A percentile compares a stretch with the other conserved stretches of the same genome.
These are phyloP conservation scores for Aspergillus unguis DNA, from an alignment of 2,329 filamentous ascomycete species.

Conservation along the genomic window DNA sequence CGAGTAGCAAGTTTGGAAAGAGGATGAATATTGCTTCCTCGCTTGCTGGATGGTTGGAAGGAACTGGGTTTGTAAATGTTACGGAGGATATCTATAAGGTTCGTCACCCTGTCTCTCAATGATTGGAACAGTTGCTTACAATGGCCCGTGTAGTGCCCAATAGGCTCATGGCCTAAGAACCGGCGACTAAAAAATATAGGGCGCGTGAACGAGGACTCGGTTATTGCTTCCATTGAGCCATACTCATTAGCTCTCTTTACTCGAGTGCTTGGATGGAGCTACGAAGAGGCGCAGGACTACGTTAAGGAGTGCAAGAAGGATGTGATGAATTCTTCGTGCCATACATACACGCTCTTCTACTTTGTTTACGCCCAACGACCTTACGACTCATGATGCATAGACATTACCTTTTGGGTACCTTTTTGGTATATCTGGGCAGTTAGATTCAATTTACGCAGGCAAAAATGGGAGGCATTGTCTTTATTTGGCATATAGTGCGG, in stretches of 20 bases:
- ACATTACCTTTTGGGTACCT: constrained; percentile 13
- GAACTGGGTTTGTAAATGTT: constrained; percentile 33
- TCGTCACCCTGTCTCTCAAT: not conserved
- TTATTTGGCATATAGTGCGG: too few relatives aligned
- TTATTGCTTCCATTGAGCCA: constrained; percentile 36
- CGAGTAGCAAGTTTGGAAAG: constrained; percentile 35
- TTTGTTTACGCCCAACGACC: constrained; percentile 34
- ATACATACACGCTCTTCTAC: constrained; percentile 31
- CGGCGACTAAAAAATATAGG: constrained; percentile 35
- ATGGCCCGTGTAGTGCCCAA: constrained; percentile 24
- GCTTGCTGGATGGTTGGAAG: constrained; percentile 27
- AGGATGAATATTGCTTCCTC: constrained; percentile 33
- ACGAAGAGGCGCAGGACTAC: constrained; percentile 30
- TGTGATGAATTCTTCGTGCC: constrained; percentile 22
- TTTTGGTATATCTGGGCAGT: not conserved
- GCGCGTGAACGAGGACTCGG: constrained; percentile 27
- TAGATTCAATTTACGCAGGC: not conserved
- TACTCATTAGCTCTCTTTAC: constrained; percentile 40
- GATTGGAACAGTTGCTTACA: constrained; percentile 7
- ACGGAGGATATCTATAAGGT: constrained; percentile 37
- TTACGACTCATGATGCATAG: constrained; percentile 12
- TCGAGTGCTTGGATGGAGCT: constrained; percentile 32
- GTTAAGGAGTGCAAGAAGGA: constrained; percentile 30
- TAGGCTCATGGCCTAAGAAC: constrained; percentile 36
- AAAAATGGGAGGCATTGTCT: too few relatives aligned